Conservation (phyloP, 176 grass and related monocot species). For the Tillandsia fasciculata region DNA sequence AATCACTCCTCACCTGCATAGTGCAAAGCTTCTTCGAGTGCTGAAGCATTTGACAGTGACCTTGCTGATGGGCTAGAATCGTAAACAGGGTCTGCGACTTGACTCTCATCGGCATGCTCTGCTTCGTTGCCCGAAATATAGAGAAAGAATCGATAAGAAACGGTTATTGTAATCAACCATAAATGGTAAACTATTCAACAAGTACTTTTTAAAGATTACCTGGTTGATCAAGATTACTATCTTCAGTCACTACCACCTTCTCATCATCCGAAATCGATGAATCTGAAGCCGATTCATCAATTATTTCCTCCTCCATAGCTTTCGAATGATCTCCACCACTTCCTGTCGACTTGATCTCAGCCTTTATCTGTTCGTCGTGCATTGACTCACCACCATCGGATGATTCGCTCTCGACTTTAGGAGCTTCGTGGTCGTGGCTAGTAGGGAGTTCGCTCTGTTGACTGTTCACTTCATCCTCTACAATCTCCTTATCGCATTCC, state of each 20-base stretch:
- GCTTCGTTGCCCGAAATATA: constrained; percentile 32
- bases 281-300: constrained; percentile 15
- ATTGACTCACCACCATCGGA: constrained; percentile 26
- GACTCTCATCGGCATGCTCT: constrained; percentile 19
- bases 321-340: not conserved
- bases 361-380: constrained; percentile 25
- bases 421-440: constrained; percentile 24
- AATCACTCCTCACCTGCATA: constrained; percentile 26
- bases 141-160: constrained; percentile 1
- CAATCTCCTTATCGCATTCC: constrained; percentile 34
- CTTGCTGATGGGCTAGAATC: constrained; percentile 35
- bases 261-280: constrained; percentile 29
- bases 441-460: constrained; percentile 16
- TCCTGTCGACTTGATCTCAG: constrained; percentile 15
- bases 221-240: constrained; percentile 26
- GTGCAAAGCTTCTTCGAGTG: constrained; percentile 20
- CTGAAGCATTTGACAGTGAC: constrained; percentile 26
- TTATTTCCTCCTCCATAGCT: constrained; percentile 27
- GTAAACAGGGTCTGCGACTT: constrained; percentile 31
- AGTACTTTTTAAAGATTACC: not conserved
- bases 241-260: constrained; percentile 8
- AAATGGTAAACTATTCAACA: not conserved
- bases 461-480: constrained; percentile 14
- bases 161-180: not conserved
- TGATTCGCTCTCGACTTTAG: constrained; percentile 34